Evolutionary conservation across 1,139 yeast species (phyloP), one percentile per base, ranked within the genome.

Genomic region (Candida albicans): DNA sequence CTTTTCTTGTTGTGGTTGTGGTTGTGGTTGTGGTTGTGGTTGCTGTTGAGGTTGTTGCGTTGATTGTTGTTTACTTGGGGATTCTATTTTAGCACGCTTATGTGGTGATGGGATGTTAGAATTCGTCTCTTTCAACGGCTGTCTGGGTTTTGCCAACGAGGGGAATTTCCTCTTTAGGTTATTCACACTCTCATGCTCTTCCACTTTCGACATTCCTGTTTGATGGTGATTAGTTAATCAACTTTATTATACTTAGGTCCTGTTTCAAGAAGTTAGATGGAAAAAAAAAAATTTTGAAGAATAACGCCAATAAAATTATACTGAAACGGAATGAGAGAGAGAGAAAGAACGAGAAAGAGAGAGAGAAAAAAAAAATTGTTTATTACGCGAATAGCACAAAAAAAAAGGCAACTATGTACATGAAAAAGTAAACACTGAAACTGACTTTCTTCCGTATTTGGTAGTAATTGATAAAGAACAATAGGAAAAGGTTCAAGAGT

Each of bases 51-150:
- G 41, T 41, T 42, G 42, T 30, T 28, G 46, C 38, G 41, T 36
- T 14, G 13, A 36, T 25, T 42, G 42, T 35, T 38, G 45, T 24
- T 42, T 28, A 6, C 18, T 12, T 2, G 35, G 37, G 34, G 42
- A 34, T n/a, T 34, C 42, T n/a, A 29, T 28, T 31, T 33, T 38
- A 6, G 33, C 31, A 10, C 37, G 30, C 28, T 45, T 45, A 18
- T 28, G 35, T 22, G 77, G 77, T 22, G 71, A 65, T 3, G 77
- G 76, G 22, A 73, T 56, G 47, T 73, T 73, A 18, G 68, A 65
- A 48, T 65, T 67, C 22, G 78, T 67, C 52, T 73, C 78, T 52
- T 65, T 65, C 47, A 73, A 63, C 4, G 79, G 78, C 30, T 63
- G 61, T 47, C 79, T 54, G n/a, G 62, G 51, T 41, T 50, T 47